Base-by-base conservation (phyloP, 2,329 filamentous ascomycete genomes). In the Boeremia exigua region DNA sequence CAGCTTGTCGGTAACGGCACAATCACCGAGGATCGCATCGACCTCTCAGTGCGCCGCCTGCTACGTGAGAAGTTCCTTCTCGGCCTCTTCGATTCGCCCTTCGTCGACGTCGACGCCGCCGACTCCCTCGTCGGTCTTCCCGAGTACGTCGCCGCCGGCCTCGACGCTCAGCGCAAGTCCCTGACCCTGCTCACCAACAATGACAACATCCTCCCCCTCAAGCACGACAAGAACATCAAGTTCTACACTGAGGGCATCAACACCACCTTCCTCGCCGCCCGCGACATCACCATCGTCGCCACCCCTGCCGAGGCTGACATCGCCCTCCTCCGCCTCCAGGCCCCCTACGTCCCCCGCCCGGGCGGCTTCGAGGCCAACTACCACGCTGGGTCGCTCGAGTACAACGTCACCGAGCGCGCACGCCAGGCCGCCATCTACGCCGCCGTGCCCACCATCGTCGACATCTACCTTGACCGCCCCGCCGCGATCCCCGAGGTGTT, bases 61-160 rank as follows among this genome's bases (percentile, higher is more conserved):
- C 71, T 84, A 4, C 70, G 67, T 28, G 81, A 84, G 57, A 84
- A 84, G 64, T 84, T 84, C 60, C 47, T 75, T 4, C 75, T 84
- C 0, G 81, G 81, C 3, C 76, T 84, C 7, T 84, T 84, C 25
- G 36, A 12, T 12, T 77, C 80, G 43, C 81, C 79, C 0, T 84
- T 80, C 38, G 78, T 83, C 4, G 79, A 84, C 53, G 71, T 73
- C 1, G 77, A 78, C 1, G 72, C 68, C 1, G 80, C 80, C 0
- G 72, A 67, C 1, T 66, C 69, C 2, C 62, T 79, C 3, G 80
- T 81, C 15, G 81, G 80, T 3, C 79, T 79, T 30, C 64, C 73
- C 9, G 77, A 80, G 54, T 83, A 81, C 56, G 61, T 69, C 8
- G 63, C 68, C 2, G 56, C 74, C 0, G 78, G 77, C 27, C 63